A percentile compares a stretch with the other conserved stretches of the same genome.
Conservation (phyloP, 1,139 yeast species). For the Debaryomyces fabryi region DNA sequence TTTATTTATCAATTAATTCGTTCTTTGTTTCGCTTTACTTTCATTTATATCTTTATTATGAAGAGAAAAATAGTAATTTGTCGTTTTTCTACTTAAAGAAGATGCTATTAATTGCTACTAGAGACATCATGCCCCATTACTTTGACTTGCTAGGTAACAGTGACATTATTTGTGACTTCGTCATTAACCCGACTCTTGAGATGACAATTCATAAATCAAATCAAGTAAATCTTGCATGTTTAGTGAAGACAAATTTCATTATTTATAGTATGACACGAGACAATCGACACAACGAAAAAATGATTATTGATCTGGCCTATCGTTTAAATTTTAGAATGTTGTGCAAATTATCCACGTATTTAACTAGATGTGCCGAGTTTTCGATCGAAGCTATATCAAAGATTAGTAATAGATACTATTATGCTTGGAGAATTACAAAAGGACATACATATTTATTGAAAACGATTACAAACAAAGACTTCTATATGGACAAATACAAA, state of each 20-base stretch:
- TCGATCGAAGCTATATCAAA: conserved; percentile 38
- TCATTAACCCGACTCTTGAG: conserved; percentile 44
- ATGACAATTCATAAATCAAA: conserved; percentile 42
- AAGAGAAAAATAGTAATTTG: conserved; percentile 26
- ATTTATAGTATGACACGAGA: conserved; percentile 21
- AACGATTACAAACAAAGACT: conserved; percentile 30
- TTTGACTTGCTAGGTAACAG: conserved; percentile 34
- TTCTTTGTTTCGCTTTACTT: conserved; percentile 40
- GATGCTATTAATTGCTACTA: conserved; percentile 30
- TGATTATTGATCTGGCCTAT: conserved; percentile 21
- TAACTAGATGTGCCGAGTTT: conserved; percentile 41
- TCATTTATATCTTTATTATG: conserved; percentile 46
- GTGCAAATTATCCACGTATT: conserved; percentile 32
- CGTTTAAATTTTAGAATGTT: conserved; percentile 24
- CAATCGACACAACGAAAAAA: conserved; percentile 22
- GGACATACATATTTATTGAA: conserved; percentile 39
- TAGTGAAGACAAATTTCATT: conserved; percentile 31
- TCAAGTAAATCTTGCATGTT: conserved; percentile 35
- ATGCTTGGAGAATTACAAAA: conserved; percentile 55
- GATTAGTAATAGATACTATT: conserved; percentile 48
- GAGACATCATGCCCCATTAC: conserved; percentile 45
- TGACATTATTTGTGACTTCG: conserved; percentile 38
- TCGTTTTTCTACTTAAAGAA: conserved; percentile 42
- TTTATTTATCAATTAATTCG: conserved; percentile 31
- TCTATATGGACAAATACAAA: conserved; percentile 29